These are phyloP conservation scores for Yarrowia sp. DNA, from an alignment of 805 yeast genomes.

Conservation along the genomic window DNA sequence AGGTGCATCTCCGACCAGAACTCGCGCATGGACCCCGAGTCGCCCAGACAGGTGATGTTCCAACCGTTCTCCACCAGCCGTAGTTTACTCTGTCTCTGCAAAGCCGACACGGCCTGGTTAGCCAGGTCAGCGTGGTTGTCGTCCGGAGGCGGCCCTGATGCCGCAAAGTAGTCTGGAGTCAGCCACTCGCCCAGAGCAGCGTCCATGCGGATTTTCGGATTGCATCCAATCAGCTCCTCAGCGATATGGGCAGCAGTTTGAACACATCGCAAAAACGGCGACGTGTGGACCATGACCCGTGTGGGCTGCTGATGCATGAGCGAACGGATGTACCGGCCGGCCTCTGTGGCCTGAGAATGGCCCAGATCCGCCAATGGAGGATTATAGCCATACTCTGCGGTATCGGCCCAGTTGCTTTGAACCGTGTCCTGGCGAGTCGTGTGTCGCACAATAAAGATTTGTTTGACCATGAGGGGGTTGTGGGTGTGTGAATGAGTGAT, in stretches of 20 bases:
- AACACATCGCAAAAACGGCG: conserved; percentile 53
- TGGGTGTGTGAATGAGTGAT: neutral
- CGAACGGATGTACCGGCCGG: conserved; percentile 43
- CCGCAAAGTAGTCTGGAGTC: conserved; percentile 50
- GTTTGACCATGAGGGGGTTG: conserved; percentile 38
- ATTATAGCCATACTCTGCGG: conserved; percentile 52
- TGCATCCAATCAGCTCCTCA: conserved; percentile 37
- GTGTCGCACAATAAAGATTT: conserved; percentile 49
- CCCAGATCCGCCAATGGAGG: conserved; percentile 51
- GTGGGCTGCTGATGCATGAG: conserved; percentile 38
- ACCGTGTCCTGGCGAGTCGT: conserved; percentile 49
- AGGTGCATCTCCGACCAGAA: conserved; percentile 51
- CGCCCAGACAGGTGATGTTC: conserved; percentile 44
- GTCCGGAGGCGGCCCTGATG: conserved; percentile 50
- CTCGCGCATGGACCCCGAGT: conserved; percentile 51
- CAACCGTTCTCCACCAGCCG: conserved; percentile 46
- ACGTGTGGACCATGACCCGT: conserved; percentile 46
- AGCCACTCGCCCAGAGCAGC: conserved; percentile 53
- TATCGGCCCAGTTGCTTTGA: conserved; percentile 48
- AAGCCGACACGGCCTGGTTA: conserved; percentile 35
- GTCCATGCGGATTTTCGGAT: conserved; percentile 45
- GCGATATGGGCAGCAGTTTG: conserved; percentile 50
- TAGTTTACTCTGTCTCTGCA: conserved; percentile 37
- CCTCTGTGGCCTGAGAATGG: conserved; percentile 45
- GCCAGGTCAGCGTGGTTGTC: conserved; percentile 49